Conservation (phyloP, 306 rosid species). For the Echinosophora koreensis region DNA sequence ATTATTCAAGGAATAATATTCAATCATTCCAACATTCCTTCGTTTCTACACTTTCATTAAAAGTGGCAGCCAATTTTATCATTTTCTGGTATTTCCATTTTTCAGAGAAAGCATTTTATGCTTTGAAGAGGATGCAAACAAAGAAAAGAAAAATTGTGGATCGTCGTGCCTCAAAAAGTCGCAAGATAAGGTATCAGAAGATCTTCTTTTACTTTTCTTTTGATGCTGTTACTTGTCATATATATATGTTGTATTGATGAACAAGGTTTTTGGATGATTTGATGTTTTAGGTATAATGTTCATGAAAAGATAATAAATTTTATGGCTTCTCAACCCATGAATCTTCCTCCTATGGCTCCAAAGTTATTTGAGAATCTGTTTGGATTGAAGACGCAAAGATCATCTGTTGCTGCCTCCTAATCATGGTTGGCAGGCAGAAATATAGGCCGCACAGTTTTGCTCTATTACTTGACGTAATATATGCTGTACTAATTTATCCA, state of each 20-base stretch:
- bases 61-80: constrained; percentile 22
- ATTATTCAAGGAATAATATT: too few species aligned
- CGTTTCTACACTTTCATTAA: neutral
- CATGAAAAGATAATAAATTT: constrained; percentile 90
- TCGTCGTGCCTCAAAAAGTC: constrained; percentile 91
- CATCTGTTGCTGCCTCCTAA: constrained; percentile 52
- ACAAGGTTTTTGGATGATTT: constrained; percentile 26
- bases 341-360: constrained; percentile 68
- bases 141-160: constrained; percentile 91
- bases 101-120: constrained; percentile 74
- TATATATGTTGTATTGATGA: constrained; percentile 14
- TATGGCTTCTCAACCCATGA: constrained; percentile 70
- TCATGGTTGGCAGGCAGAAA: constrained; percentile 34
- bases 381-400: constrained; percentile 62
- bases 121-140: constrained; percentile 68
- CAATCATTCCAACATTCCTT: neutral
- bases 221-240: neutral
- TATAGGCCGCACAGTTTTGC: constrained; percentile 35
- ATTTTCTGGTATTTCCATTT: constrained; percentile 37
- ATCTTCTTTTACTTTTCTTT: neutral
- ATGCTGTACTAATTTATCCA: constrained; percentile 31
- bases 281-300: constrained; percentile 72
- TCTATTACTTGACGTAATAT: neutral
- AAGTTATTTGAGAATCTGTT: constrained; percentile 73
- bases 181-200: constrained; percentile 80